Conservation (phyloP, 129 eudicot genomes). For the Kitagawia praeruptora region DNA sequence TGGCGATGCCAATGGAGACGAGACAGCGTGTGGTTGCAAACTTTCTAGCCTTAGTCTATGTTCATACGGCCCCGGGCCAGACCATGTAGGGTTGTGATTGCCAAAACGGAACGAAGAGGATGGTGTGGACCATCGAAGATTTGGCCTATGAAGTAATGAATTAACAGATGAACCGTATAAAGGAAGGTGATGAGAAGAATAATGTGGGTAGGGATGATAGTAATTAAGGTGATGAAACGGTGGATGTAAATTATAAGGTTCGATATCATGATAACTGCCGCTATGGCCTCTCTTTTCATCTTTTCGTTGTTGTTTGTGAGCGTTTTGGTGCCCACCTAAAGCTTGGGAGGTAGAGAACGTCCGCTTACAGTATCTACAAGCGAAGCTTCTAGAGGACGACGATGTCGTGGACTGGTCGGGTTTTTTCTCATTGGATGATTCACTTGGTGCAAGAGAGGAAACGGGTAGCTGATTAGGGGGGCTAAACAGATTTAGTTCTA, state of each 20-base stretch:
- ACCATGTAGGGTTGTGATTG: slow-evolving; percentile 28
- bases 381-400: slow-evolving; percentile 30
- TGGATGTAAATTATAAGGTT: slow-evolving; percentile 32
- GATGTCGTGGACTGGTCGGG: neutral
- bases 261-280: slow-evolving; percentile 21
- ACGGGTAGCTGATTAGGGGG: slow-evolving; percentile 14
- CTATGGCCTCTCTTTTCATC: slow-evolving; percentile 44
- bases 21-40: neutral
- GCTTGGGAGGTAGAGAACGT: slow-evolving; percentile 74
- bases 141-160: slow-evolving; percentile 36
- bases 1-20: neutral
- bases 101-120: slow-evolving; percentile 23
- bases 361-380: slow-evolving; percentile 53
- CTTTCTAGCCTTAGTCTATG: neutral
- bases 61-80: slow-evolving; percentile 12
- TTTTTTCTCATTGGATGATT: slow-evolving; percentile 36
- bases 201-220: slow-evolving; percentile 24
- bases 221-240: slow-evolving; percentile 10
- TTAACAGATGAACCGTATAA: slow-evolving; percentile 27
- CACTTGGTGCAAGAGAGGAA: slow-evolving; percentile 25
- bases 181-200: slow-evolving; percentile 19
- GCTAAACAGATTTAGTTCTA: slow-evolving; percentile 42
- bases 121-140: slow-evolving; percentile 25
- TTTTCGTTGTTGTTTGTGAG: slow-evolving; percentile 66
- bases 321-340: slow-evolving; percentile 74